Evolutionary conservation across 768 basidiomycete genomes (phyloP).

Genomic region (Naematelia encephala): DNA sequence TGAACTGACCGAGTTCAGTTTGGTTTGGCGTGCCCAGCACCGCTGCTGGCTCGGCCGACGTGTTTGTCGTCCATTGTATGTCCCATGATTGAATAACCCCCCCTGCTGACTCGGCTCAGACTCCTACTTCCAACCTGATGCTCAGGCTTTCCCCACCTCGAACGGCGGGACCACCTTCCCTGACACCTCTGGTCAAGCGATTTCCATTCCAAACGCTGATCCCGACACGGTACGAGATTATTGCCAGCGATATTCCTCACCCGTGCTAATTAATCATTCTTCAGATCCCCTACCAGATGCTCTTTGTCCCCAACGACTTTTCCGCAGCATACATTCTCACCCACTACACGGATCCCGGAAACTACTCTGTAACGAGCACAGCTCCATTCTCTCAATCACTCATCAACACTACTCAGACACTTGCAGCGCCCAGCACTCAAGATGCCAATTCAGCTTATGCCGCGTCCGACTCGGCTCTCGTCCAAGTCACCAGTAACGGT

Average conservation of each 20-base stretch:
- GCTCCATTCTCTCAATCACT: constrained; percentile 43
- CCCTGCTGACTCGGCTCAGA: constrained; percentile 54
- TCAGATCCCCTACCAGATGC: constrained; percentile 69
- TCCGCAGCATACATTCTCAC: constrained; percentile 68
- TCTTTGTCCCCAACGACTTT: constrained; percentile 72
- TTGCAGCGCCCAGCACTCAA: constrained; percentile 44
- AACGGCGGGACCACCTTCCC: constrained; percentile 62
- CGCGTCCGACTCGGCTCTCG: constrained; percentile 43
- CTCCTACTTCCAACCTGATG: constrained; percentile 71
- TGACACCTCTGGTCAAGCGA: constrained; percentile 63
- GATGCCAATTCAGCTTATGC: constrained; percentile 47
- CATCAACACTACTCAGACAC: constrained; percentile 51
- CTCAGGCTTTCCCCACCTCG: constrained; percentile 59
- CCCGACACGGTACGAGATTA: background rate
- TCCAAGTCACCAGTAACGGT: constrained; percentile 45
- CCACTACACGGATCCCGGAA: constrained; percentile 48
- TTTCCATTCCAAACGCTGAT: constrained; percentile 64
- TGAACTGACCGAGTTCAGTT: constrained; percentile 48
- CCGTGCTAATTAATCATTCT: too few species aligned
- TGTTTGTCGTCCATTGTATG: constrained; percentile 87
- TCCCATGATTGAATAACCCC: constrained; percentile 16
- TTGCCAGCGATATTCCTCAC: background rate
- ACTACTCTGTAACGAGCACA: constrained; percentile 30
- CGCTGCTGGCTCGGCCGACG: constrained; percentile 66
- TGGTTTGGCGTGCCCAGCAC: constrained; percentile 71